Percentiles rank a stretch among this genome's conserved stretches.
Conservation (phyloP, 768 basidiomycete genomes). For the Collybia nuda region DNA sequence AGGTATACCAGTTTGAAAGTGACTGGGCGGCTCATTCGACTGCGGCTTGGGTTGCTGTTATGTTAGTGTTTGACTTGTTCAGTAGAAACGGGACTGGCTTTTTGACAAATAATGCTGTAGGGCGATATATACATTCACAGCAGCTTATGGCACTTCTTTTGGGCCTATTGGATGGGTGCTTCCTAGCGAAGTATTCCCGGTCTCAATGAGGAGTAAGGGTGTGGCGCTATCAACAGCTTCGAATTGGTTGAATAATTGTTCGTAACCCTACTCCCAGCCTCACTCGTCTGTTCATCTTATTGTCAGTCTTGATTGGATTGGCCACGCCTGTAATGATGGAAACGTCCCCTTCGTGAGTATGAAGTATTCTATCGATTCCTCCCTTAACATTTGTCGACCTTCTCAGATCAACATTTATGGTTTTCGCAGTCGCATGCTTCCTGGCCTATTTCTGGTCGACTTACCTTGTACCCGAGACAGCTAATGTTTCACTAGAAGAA, state of each 20-base stretch:
- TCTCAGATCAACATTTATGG: conserved; percentile 63
- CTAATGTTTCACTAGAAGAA: conserved; percentile 73
- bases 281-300: not conserved
- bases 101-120: conserved; percentile 26
- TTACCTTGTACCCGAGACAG: conserved; percentile 72
- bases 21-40: conserved; percentile 58
- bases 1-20: conserved; percentile 49
- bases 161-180: conserved; percentile 86
- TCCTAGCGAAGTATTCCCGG: conserved; percentile 80
- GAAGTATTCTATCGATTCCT: not conserved
- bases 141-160: conserved; percentile 73
- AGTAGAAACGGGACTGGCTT: not conserved
- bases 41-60: conserved; percentile 72
- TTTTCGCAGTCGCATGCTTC: conserved; percentile 65
- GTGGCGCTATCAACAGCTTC: conserved; percentile 82
- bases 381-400: not conserved
- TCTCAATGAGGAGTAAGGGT: conserved; percentile 78
- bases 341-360: conserved; percentile 53
- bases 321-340: conserved; percentile 68
- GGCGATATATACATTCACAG: conserved; percentile 73
- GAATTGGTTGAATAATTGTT: conserved; percentile 87
- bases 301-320: conserved; percentile 70
- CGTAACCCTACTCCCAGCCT: conserved; percentile 13
- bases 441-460: conserved; percentile 72
- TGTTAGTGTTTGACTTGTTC: conserved; percentile 33